Evolutionary conservation across 1,139 yeast genomes (phyloP), one percentile per base, ranked within the genome.

Genomic region (Spencermartinsiella ligniputridi): DNA sequence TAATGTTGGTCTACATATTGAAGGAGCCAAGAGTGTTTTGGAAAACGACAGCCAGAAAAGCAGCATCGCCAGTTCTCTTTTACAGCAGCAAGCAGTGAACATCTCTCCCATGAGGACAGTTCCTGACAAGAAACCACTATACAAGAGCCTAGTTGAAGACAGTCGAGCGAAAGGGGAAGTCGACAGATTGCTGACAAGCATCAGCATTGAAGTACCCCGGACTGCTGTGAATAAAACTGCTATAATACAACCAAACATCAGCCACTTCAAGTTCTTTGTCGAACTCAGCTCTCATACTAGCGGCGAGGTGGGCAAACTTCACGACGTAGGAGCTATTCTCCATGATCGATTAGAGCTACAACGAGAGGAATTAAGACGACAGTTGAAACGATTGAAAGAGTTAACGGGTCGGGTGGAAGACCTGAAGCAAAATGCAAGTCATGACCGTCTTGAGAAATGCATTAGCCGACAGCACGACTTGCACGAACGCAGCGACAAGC

Each of bases 341-440:
- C 63, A 63, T 42, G 51, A 58, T 19, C 60, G 70, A 15, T 51
- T 69, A 1, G 42, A 43, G 2, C 63, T 63, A 44, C 71, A 66
- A 48, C 57, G 62, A 34, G 46, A 54, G 37, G 71, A 63, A 44
- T 54, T 72, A 9, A 60, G 61, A 2, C 64, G 67, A 11, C 79
- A 75, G 49, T 48, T 72, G 25, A 54, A 57, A 32, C 49, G 53
- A 22, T 40, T 64, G 19, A 35, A 36, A 29, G 43, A 5, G 45
- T 46, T 42, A 53, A 55, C n/a, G 27, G 53, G 54, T 21, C 56
- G 54, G 37, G 56, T 61, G 33, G 41, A 54, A 11, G 48, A 57
- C 1, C 60, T 66, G 60, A 47, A 36, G n/a, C 33, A 36, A n/a
- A 43, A 52, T 2, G 39, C 45, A 3, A 37, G 43, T 3, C 42